Percentiles rank a stretch among this genome's conserved stretches.
Evolutionary conservation across 2,329 filamentous ascomycete genomes (phyloP).

Genomic region (Septoria petroselini): DNA sequence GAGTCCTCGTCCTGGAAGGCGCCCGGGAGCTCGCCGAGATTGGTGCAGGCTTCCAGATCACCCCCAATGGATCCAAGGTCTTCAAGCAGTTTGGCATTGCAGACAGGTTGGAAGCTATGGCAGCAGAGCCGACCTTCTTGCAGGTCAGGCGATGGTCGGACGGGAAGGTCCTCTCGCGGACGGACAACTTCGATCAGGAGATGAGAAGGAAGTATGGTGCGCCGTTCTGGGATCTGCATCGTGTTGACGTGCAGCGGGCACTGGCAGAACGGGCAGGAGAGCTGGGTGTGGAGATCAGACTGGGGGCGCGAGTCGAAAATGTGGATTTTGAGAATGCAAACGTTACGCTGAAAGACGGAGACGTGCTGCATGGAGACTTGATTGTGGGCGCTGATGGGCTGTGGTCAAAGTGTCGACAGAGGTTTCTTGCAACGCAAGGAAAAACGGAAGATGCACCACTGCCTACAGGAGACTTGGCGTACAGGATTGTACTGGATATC

Average conservation of each 20-base stretch:
- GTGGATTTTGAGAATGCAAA: constrained; percentile 51
- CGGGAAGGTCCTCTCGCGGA: constrained; percentile 47
- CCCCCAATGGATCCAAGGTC: constrained; percentile 40
- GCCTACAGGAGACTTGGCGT: constrained; percentile 64
- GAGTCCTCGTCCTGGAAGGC: constrained; percentile 36
- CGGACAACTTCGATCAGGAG: constrained; percentile 52
- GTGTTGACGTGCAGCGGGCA: constrained; percentile 58
- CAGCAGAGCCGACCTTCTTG: constrained; percentile 48
- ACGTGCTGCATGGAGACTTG: constrained; percentile 51
- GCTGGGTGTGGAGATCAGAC: constrained; percentile 52
- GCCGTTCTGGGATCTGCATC: constrained; percentile 60
- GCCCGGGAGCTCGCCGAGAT: constrained; percentile 46
- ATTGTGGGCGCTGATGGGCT: constrained; percentile 64
- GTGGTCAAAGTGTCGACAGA: constrained; percentile 57
- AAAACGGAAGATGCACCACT: constrained; percentile 46
- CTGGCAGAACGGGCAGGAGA: constrained; percentile 52
- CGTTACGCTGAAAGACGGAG: constrained; percentile 43
- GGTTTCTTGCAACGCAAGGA: constrained; percentile 45
- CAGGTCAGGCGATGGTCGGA: constrained; percentile 55
- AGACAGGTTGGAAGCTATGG: constrained; percentile 40
- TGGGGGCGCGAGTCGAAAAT: constrained; percentile 49
- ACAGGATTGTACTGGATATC: constrained; percentile 56
- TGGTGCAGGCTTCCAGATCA: constrained; percentile 55
- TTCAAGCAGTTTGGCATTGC: constrained; percentile 53
- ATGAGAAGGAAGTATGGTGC: constrained; percentile 55